Base-by-base conservation (phyloP, 2,329 filamentous ascomycete species). In the Aspergillus tubingensis region DNA sequence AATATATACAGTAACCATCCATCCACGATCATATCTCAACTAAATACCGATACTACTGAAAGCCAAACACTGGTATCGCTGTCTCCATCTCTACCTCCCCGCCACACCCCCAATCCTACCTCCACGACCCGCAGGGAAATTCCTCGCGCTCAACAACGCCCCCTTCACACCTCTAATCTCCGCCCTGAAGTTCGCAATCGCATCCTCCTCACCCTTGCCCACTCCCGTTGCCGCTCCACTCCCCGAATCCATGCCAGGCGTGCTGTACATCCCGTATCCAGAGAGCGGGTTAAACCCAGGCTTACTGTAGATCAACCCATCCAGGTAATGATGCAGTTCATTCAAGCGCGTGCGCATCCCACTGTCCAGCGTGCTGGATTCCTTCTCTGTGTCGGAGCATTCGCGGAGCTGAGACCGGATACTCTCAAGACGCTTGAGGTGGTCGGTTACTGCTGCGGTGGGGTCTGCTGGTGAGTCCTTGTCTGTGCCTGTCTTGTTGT, bases 111-210 rank as follows among this genome's bases (percentile, higher is more conserved):
- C 67, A 23, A 69, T 63, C 25, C 69, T 64, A 17, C 68, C 68
- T 7, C 68, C 71, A 8, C 72, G 70, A 57, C 73, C 70, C 11
- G 74, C 62, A 38, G 82, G 84, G 64, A 89, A 89, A 62, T 87
- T 85, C 63, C 84, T 83, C 8, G 86, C 84, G 70, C 85, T 87
- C 62, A 89, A 70, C 58, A 89, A 76, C 2, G 86, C 85, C 11
- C 86, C 86, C 72, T 89, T 89, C 19, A 88, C 82, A 36, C 83
- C 81, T 58, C 85, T 76, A 55, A 89, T 88, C 66, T 88, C 86
- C 44, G 80, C 79, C 72, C 84, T 85, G 64, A 88, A 75, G 38
- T 79, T 77, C 13, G 84, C 79, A 58, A 87, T 81, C n/a, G 83
- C 84, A 67, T 87, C 85, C 25, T 83, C 80, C 65, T 83, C 81